Base-by-base conservation (phyloP, 2,329 filamentous ascomycete genomes). In the Plectosphaerella sp. region DNA sequence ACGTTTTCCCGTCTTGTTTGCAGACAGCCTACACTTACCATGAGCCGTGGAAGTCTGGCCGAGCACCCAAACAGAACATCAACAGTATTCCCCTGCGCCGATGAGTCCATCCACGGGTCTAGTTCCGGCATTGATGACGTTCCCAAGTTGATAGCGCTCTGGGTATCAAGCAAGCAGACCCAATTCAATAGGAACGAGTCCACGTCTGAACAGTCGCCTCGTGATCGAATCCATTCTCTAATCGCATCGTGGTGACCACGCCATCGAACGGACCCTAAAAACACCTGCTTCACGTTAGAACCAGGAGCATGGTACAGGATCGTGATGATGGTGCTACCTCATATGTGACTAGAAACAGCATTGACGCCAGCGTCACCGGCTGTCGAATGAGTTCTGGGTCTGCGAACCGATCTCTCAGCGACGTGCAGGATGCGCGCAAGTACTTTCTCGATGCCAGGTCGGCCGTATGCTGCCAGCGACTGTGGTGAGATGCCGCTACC, bases 81-180 rank as follows among this genome's bases (percentile, higher is more conserved):
- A n/a, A 39, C 37, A n/a, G 37, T 39, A 14, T 39, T 14, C 15
- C 37, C 37, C 15, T 39, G 37, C 7, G 6, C 14, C 5, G 37
- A n/a, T 39, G 37, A 15, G 10, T 39, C 37, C 22, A 45, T 22
- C 42, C 42, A 39, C n/a, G 36, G 18, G 7, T 49, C 47, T 5
- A 49, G 18, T 35, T 49, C 47, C 9, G 47, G 35, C 35, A 49
- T 49, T 12, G 37, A 15, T 9, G 47, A 25, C 8, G 35, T 41
- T 25, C 47, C 47, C 35, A 49, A n/a, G 47, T 51, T 51, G 20
- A 51, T 18, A 7, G 49, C 43, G 35, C 49, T 47, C 25, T 51
- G 49, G 7, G 49, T 51, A n/a, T 51, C 49, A 10, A 51, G 24
- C 10, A 51, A 33, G 28, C 49, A 51, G 2, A 51, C 49, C 49